Evolutionary conservation across 2,329 filamentous ascomycete species (phyloP).

Genomic region (Fusarium graminum): DNA sequence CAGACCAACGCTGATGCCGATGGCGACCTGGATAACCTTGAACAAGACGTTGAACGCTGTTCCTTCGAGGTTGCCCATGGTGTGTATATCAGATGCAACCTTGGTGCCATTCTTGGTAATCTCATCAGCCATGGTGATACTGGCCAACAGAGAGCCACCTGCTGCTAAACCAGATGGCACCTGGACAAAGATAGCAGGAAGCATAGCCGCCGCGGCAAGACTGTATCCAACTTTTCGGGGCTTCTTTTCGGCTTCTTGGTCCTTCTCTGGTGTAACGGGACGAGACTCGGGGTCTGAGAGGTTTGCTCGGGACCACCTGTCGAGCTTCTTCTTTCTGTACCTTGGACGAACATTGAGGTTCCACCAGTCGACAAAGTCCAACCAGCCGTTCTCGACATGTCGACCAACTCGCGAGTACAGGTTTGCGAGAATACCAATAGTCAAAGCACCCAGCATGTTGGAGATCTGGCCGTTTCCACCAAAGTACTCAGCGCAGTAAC

Average conservation of each 20-base stretch:
- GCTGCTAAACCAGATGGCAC: conserved; percentile 74
- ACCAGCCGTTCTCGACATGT: conserved; percentile 66
- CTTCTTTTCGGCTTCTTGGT: conserved; percentile 48
- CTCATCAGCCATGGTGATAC: conserved; percentile 68
- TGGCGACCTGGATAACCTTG: conserved; percentile 71
- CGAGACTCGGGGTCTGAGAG: conserved; percentile 53
- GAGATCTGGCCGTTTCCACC: conserved; percentile 78
- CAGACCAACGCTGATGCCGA: conserved; percentile 72
- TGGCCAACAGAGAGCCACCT: conserved; percentile 69
- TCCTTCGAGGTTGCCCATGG: conserved; percentile 55
- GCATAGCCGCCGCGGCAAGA: conserved; percentile 84
- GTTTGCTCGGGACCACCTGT: conserved; percentile 52
- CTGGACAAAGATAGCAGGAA: conserved; percentile 86
- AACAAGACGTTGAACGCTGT: conserved; percentile 67
- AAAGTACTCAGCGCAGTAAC: conserved; percentile 76
- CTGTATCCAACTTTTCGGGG: conserved; percentile 74
- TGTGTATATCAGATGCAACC: conserved; percentile 42
- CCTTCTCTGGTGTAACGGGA: conserved; percentile 39
- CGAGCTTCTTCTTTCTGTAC: conserved; percentile 50
- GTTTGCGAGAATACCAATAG: conserved; percentile 82
- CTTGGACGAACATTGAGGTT: conserved; percentile 59
- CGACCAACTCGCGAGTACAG: conserved; percentile 78
- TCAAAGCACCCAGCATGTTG: conserved; percentile 81
- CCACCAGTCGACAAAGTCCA: conserved; percentile 65
- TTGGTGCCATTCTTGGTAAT: conserved; percentile 61